These are phyloP conservation scores for Juglanconis sp. DNA, from an alignment of 2,329 filamentous ascomycete genomes.

Conservation along the genomic window DNA sequence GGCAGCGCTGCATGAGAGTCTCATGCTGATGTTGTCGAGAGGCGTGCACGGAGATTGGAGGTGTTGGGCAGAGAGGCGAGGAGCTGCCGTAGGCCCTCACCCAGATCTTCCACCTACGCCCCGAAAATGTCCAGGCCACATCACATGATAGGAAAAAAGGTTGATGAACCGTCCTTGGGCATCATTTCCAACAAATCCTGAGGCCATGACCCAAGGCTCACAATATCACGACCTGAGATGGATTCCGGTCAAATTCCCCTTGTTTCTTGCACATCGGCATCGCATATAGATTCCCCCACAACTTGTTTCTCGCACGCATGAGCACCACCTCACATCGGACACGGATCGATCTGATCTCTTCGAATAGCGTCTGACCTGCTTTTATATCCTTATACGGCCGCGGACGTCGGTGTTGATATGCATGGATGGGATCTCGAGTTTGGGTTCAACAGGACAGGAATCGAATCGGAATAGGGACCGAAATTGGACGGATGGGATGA, in stretches of 20 bases:
- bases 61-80: too few species aligned
- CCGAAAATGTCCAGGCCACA: too few species aligned
- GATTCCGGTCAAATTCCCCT: too few species aligned
- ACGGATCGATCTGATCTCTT: not conserved
- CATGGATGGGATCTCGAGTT: not conserved
- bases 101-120: too few species aligned
- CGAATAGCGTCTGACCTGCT: not conserved
- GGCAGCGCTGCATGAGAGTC: not conserved
- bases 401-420: not conserved
- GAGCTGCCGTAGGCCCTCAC: too few species aligned
- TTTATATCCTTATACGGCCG: not conserved
- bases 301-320: not conserved
- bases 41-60: too few species aligned
- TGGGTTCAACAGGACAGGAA: not conserved
- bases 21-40: too few species aligned
- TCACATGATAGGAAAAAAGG: too few species aligned
- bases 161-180: too few species aligned
- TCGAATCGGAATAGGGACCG: not conserved
- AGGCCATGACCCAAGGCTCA: not conserved
- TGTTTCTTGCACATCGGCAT: not conserved
- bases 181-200: too few species aligned
- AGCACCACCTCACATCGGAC: not conserved
- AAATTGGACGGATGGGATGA: too few species aligned
- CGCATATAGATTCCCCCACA: not conserved
- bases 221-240: not conserved